phyloP scores from a whole-genome alignment of 202 grass and related monocot genomes.

The Cymbopogon flexuosus region DNA sequence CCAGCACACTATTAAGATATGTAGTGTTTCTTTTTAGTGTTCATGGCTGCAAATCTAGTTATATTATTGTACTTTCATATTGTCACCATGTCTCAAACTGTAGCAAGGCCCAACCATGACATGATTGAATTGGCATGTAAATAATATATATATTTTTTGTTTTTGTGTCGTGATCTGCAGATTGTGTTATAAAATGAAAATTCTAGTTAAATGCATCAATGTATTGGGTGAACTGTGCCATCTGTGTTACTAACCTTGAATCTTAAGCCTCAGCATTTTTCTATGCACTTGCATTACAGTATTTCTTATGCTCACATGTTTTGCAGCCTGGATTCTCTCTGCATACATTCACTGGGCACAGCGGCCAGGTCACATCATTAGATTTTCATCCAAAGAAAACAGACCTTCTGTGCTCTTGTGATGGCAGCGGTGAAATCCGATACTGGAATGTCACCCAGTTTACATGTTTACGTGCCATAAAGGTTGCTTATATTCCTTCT shows the following conservation, averaged over 20 bases:
- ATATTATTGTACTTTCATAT: neutral
- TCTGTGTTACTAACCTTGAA: neutral
- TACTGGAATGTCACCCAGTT: slow-evolving; percentile 62
- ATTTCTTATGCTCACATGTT: slow-evolving; percentile 24
- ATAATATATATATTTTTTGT: neutral
- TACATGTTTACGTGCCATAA: slow-evolving; percentile 36
- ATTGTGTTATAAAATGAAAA: neutral
- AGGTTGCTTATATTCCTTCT: slow-evolving; percentile 46
- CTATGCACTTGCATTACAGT: slow-evolving; percentile 3
- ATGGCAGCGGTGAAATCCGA: slow-evolving; percentile 80
- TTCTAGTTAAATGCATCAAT: slow-evolving; percentile 8
- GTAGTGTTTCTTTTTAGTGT: neutral
- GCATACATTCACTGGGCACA: slow-evolving; percentile 68
- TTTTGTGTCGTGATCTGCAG: neutral
- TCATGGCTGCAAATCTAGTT: slow-evolving; percentile 2
- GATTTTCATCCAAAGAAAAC: slow-evolving; percentile 99
- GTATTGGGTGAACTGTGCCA: neutral
- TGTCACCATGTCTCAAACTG: neutral
- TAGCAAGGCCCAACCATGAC: neutral
- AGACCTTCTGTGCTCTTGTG: slow-evolving; percentile 94
- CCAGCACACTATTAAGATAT: neutral
- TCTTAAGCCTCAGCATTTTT: neutral
- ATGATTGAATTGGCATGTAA: neutral
- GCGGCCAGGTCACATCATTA: slow-evolving; percentile 64
- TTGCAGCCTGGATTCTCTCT: slow-evolving; percentile 75